Percentiles rank a stretch among this genome's conserved stretches.
Evolutionary conservation across 768 basidiomycete species (phyloP).

Genomic region (Leucosporidium creatinivorum): DNA sequence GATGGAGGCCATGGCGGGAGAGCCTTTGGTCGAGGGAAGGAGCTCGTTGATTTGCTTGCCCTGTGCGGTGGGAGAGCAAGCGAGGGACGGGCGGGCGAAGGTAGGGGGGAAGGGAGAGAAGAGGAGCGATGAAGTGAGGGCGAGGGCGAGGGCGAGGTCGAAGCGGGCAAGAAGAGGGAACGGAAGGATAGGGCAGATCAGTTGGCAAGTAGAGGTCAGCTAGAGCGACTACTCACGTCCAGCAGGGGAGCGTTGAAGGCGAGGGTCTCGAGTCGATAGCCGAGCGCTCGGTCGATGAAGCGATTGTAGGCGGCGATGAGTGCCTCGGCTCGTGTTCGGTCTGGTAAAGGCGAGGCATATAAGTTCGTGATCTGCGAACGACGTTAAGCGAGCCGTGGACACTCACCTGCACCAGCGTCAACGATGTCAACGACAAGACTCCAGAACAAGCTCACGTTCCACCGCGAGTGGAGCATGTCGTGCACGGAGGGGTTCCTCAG

Average conservation of each 20-base stretch:
- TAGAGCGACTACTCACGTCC: constrained; percentile 72
- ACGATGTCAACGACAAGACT: constrained; percentile 23
- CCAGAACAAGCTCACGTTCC: constrained; percentile 31
- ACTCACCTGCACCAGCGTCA: constrained; percentile 45
- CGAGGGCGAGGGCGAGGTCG: background rate
- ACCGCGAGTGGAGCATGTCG: constrained; percentile 36
- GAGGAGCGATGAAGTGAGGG: background rate
- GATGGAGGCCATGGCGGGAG: constrained; percentile 21
- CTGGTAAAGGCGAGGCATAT: no score
- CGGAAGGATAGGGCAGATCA: no score
- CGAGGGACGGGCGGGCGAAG: accelerated
- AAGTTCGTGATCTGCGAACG: no score
- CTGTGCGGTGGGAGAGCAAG: background rate
- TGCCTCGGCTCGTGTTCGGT: constrained; percentile 45
- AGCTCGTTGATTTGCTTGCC: constrained; percentile 25
- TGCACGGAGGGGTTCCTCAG: constrained; percentile 52
- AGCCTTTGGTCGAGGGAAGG: constrained; percentile 1
- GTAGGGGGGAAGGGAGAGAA: background rate
- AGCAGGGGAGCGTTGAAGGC: constrained; percentile 68
- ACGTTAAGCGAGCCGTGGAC: no score
- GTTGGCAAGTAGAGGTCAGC: no score
- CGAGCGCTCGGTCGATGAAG: constrained; percentile 56
- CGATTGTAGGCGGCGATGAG: constrained; percentile 59
- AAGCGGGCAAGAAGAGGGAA: no score
- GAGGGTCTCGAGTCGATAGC: constrained; percentile 53